Evolutionary conservation across 306 rosid species (phyloP), one percentile per base, ranked within the genome.

Genomic region (Fragaria nilgerrensis): DNA sequence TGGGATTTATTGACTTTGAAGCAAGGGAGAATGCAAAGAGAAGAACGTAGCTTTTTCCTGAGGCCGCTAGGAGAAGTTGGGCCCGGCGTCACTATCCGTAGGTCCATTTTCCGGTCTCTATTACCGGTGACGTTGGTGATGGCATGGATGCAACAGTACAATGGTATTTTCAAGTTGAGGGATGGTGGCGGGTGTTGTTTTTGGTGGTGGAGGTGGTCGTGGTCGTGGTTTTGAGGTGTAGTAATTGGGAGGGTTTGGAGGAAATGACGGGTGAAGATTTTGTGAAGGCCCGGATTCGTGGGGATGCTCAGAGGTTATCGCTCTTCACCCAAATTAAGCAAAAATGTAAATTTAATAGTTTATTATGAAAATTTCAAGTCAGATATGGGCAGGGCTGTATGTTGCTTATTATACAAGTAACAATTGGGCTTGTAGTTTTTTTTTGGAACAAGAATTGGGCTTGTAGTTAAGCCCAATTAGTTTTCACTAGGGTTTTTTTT

Each of bases 21-120:
- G 36, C 84, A 75, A 19, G 81, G 87, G 66, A 90, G 80, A 73
- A 86, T 82, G 58, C 86, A 87, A 9, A 89, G 82, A 1, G 96
- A 79, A 63, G 85, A 87, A 45, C 86, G 83, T 82, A 81, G 45
- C 32, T 73, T 87, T 68, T 78, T 67, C 48, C 74, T 84, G 44
- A 86, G 83, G 53, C 3, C 9, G 5, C 79, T 73, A 10, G 89
- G 84, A 1, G 86, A 80, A 44, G 68, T 78, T 1, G 77, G 34
- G n/a, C 72, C 23, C 2, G 25, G 47, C 22, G 20, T 44, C 70
- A 65, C 23, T 34, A 65, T 19, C 25, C 70, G 44, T 23, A 34
- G 4, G 27, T 65, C 70, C 70, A 65, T 65, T 65, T 32, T 63
- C 47, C 22, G 7, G 70, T 32, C 43, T 29, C 70, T 32, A 32